Evolutionary conservation across 2,329 filamentous ascomycete species (phyloP).

Genomic region (Ophiocordyceps australis): DNA sequence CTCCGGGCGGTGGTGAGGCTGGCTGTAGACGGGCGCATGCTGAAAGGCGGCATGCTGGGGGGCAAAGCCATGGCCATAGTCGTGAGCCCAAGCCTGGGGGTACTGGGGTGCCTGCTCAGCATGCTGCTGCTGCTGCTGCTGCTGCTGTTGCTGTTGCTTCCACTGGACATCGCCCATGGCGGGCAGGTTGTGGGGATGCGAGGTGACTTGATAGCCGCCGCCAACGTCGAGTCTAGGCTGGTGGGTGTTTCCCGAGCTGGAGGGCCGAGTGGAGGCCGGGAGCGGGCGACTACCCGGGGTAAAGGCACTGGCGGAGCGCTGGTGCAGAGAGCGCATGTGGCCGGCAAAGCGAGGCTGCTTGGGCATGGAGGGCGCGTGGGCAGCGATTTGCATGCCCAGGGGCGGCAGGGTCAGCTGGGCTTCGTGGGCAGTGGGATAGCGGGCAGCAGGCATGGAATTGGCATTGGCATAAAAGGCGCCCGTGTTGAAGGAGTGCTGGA

Average conservation of each 20-base stretch:
- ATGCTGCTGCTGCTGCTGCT: no score
- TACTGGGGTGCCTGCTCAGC: slow-evolving; percentile 1
- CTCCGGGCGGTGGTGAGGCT: no score
- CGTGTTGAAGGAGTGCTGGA: not conserved
- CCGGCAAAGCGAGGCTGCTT: not conserved
- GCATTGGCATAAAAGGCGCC: not conserved
- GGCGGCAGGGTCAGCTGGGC: slow-evolving; percentile 7
- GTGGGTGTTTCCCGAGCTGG: slow-evolving; percentile 5
- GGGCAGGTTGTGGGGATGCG: not conserved
- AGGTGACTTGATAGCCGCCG: not conserved
- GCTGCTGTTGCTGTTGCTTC: no score
- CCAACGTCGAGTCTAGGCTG: not conserved
- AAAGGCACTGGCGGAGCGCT: slow-evolving; percentile 8
- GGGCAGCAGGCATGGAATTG: not conserved
- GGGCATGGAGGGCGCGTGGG: not conserved
- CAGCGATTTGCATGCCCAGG: slow-evolving; percentile 6
- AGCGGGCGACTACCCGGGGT: slow-evolving; percentile 3
- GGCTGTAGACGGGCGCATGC: slow-evolving; percentile 1
- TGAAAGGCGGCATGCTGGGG: slow-evolving; percentile 1
- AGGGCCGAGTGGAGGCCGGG: slow-evolving; percentile 3
- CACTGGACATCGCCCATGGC: not conserved
- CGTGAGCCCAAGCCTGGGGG: slow-evolving; percentile 1
- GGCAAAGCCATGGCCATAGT: slow-evolving; percentile 1
- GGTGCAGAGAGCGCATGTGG: slow-evolving; percentile 6
- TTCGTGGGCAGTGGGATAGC: slow-evolving; percentile 1